Evolutionary conservation across 768 basidiomycete species (phyloP).

Genomic region (Macrolepiota albuminosa): DNA sequence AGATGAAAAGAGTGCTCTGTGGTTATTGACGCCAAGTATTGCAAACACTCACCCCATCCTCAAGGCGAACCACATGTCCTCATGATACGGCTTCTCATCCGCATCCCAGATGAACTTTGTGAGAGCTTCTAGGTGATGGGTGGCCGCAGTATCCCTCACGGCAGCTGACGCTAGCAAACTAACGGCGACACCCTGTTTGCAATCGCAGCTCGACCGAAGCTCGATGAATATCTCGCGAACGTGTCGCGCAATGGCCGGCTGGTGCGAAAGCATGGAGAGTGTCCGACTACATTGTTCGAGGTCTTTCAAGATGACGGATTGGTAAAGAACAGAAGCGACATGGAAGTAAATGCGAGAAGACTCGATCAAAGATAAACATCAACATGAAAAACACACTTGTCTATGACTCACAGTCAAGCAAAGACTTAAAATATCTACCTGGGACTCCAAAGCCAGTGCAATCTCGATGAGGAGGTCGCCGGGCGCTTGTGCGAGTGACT

Average conservation of each 20-base stretch:
- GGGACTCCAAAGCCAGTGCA: slow-evolving; percentile 45
- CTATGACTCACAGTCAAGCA: slow-evolving; percentile 49
- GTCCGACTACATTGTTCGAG: slow-evolving; percentile 59
- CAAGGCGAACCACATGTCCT: slow-evolving; percentile 77
- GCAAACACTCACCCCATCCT: slow-evolving; percentile 48
- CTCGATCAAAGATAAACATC: slow-evolving; percentile 26
- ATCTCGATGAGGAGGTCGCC: slow-evolving; percentile 68
- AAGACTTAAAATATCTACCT: slow-evolving; percentile 53
- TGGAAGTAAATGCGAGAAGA: slow-evolving; percentile 48
- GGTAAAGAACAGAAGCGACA: slow-evolving; percentile 57
- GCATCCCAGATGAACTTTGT: slow-evolving; percentile 68
- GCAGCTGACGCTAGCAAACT: slow-evolving; percentile 44
- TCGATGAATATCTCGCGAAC: slow-evolving; percentile 54
- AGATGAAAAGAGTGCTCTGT: background rate
- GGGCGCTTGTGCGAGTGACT: slow-evolving; percentile 27
- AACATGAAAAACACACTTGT: background rate
- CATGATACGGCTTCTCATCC: slow-evolving; percentile 59
- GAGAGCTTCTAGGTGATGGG: slow-evolving; percentile 55
- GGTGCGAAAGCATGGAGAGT: slow-evolving; percentile 54
- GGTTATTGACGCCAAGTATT: slow-evolving; percentile 5
- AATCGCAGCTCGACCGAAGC: slow-evolving; percentile 27
- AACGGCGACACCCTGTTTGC: slow-evolving; percentile 21
- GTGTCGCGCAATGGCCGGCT: slow-evolving; percentile 60
- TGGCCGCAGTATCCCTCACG: slow-evolving; percentile 43
- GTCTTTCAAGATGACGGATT: slow-evolving; percentile 48